These are phyloP conservation scores for Cynanchum wilfordii DNA, from an alignment of 257 asterid genomes.

Conservation along the genomic window DNA sequence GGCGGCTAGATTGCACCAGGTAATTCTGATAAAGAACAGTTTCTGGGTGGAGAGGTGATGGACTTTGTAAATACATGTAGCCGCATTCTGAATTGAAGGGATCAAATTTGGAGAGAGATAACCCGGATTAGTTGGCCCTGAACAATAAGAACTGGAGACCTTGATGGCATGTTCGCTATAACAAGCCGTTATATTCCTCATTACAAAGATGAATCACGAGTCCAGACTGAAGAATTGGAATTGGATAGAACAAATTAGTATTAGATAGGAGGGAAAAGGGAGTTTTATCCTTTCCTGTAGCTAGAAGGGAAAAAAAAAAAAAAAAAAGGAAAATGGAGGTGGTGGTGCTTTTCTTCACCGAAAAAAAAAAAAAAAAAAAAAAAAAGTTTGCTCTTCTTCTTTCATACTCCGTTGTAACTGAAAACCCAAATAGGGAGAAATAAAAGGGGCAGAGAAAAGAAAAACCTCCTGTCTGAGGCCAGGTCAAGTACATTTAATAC, in stretches of 20 bases:
- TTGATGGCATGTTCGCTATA: slow-evolving; percentile 67
- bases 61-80: slow-evolving; percentile 49
- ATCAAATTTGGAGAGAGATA: slow-evolving; percentile 17
- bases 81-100: slow-evolving; percentile 42
- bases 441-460: slow-evolving; percentile 18
- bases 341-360: slow-evolving; percentile 46
- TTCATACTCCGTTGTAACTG: slow-evolving; percentile 35
- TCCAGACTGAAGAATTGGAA: no score
- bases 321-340: slow-evolving; percentile 1
- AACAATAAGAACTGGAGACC: slow-evolving; percentile 66
- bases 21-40: slow-evolving; percentile 40
- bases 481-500: slow-evolving; percentile 31
- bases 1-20: slow-evolving; percentile 38
- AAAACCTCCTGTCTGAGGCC: slow-evolving; percentile 29
- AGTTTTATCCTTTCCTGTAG: slow-evolving; percentile 38
- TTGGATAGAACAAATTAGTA: neutral
- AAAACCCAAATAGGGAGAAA: slow-evolving; percentile 17
- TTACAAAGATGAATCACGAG: slow-evolving; percentile 18
- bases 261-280: neutral
- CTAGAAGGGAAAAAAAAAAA: slow-evolving; percentile 27
- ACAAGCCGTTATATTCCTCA: slow-evolving; percentile 67
- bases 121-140: slow-evolving; percentile 41
- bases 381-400: slow-evolving; percentile 9
- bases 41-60: slow-evolving; percentile 33
- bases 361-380: slow-evolving; percentile 12